phyloP scores from a whole-genome alignment of 2,329 filamentous ascomycete genomes.

The Cladosporium sp. region DNA sequence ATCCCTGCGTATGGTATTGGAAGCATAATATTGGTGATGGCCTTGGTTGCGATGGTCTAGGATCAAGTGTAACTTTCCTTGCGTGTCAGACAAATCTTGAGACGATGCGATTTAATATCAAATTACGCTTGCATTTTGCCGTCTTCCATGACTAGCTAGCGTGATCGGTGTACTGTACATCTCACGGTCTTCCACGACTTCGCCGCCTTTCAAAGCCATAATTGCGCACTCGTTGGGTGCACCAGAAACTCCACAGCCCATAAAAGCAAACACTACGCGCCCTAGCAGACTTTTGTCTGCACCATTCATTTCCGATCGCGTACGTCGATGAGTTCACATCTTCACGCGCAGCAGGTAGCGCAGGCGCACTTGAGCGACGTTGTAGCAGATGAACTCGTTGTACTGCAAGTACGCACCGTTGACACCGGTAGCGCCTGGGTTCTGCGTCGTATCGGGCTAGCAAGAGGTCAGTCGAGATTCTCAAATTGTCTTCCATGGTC shows the following conservation, averaged over 20 bases:
- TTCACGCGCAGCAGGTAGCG: conserved; percentile 69
- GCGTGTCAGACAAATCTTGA: background rate
- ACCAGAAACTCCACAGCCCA: background rate
- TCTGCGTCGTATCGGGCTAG: conserved; percentile 30
- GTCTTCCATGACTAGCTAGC: background rate
- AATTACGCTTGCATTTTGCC: background rate
- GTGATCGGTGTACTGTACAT: background rate
- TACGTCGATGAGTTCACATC: conserved; percentile 26
- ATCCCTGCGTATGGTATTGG: background rate
- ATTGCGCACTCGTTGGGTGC: background rate
- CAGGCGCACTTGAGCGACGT: conserved; percentile 68
- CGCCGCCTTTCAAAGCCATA: background rate
- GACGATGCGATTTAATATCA: background rate
- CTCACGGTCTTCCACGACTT: background rate
- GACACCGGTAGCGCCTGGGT: conserved; percentile 25
- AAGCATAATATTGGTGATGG: background rate
- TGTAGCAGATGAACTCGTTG: conserved; percentile 75
- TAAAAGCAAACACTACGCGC: background rate
- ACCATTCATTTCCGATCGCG: background rate
- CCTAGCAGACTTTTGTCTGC: background rate
- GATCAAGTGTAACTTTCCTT: background rate
- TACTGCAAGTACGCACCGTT: conserved; percentile 57
- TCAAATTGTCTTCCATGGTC: background rate
- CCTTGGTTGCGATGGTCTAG: background rate
- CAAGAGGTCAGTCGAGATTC: conserved; percentile 12